These are phyloP conservation scores for Scleromitrula shiraiana DNA, from an alignment of 2,329 filamentous ascomycete species.

Conservation along the genomic window DNA sequence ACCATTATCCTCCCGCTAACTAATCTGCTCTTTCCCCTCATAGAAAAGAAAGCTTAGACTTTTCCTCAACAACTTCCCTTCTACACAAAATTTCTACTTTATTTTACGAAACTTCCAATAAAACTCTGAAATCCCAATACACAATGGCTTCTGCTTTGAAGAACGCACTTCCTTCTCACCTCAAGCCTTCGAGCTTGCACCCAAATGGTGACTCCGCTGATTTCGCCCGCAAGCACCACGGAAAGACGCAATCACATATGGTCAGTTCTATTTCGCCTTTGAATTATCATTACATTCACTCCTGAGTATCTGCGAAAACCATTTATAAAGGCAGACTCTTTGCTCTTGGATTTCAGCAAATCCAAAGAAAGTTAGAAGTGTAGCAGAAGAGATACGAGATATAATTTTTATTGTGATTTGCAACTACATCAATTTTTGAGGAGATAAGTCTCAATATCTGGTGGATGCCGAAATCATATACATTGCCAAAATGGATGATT, in stretches of 20 bases:
- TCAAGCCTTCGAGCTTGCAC: constrained; percentile 44
- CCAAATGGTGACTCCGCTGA: constrained; percentile 36
- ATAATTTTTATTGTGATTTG: neutral
- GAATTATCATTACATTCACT: neutral
- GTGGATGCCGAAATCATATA: neutral
- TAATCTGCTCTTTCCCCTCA: neutral
- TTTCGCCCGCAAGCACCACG: constrained; percentile 62
- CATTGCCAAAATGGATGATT: neutral
- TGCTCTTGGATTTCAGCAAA: neutral
- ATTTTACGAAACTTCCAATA: neutral
- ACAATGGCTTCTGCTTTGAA: constrained; percentile 63
- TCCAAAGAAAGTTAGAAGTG: neutral
- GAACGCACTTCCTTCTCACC: constrained; percentile 74
- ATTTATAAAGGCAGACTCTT: neutral
- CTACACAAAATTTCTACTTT: neutral
- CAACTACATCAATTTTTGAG: neutral
- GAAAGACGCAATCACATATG: constrained; percentile 81
- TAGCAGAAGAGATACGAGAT: neutral
- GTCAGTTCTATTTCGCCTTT: constrained; percentile 43
- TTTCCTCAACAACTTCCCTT: neutral
- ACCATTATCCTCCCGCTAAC: constrained; percentile 7
- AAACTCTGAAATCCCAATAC: neutral
- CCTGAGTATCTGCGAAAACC: neutral
- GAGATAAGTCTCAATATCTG: neutral
- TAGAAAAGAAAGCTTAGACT: neutral